Evolutionary conservation across 169 alveolate species (phyloP), one percentile per base, ranked within the genome.

Genomic region (Babesia microti): DNA sequence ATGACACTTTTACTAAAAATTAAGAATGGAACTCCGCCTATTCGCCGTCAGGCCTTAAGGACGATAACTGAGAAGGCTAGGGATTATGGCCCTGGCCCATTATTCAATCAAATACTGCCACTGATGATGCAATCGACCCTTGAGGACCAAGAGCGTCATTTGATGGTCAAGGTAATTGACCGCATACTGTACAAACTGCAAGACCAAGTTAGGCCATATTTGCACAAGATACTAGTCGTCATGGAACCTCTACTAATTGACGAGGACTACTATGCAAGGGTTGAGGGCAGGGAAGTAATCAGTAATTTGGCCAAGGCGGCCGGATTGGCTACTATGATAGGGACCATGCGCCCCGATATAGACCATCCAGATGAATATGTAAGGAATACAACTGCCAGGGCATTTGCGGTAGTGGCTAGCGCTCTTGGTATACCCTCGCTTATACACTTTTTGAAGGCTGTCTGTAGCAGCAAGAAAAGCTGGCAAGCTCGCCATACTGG

Each of bases 401-500:
- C 99, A 39, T 92, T 97, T 51, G 99, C 99, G 0, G 98, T 97
- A 40, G 97, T 95, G 37, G 99, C 99, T 11, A 87, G 97, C 29
- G 97, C 99, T 14, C 74, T 95, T 58, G 99, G 99, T 12, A 91
- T 97, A 3, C 95, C 97, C 17, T 87, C 97, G 30, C 45, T 95
- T 60, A 83, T 93, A 21, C 94, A 96, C 29, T 97, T 97, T 83
- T 70, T 97, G 36, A 93, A 92, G 67, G 99, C 99, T 0, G 99
- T 94, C 11, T 92, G 98, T 54, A 90, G 88, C 52, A 81, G 95
- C 24, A 92, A 91, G 63, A 96, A 93, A 60, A 87, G 91, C 36
- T 93, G 98, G 99, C 92, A 92, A 56, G 99, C 99, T 4, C 83
- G 99, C 39, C 99, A 97, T 61, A 97, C 99, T n/a, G 99, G 99